phyloP scores from a whole-genome alignment of 164 flowering plant species.

The Aristolochia contorta region DNA sequence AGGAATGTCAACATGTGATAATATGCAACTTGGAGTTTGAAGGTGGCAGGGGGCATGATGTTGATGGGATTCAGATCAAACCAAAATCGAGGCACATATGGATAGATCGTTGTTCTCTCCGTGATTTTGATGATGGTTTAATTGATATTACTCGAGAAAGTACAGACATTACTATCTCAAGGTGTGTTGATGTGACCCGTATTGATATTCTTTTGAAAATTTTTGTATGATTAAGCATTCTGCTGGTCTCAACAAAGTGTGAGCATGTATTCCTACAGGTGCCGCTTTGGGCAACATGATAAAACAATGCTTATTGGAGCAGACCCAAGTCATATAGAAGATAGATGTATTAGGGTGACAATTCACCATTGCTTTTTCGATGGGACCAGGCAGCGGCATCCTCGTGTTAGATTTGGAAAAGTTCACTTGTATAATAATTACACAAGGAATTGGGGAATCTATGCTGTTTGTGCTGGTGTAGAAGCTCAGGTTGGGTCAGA shows the following conservation, averaged over 20 bases:
- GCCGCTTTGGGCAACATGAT: constrained; percentile 61
- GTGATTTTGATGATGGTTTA: constrained; percentile 74
- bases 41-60: constrained; percentile 80
- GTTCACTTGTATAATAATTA: constrained; percentile 84
- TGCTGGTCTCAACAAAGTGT: no score
- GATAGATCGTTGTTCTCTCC: constrained; percentile 87
- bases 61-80: constrained; percentile 78
- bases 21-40: constrained; percentile 79
- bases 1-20: constrained; percentile 78
- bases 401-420: constrained; percentile 78
- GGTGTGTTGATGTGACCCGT: constrained; percentile 22
- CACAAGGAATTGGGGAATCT: constrained; percentile 81
- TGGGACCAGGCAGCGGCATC: constrained; percentile 79
- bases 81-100: constrained; percentile 82
- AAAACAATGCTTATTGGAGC: constrained; percentile 86
- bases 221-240: not conserved
- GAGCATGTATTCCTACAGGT: constrained; percentile 25
- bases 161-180: constrained; percentile 74
- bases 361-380: constrained; percentile 87
- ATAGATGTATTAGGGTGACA: constrained; percentile 71
- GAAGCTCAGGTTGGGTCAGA: constrained; percentile 55
- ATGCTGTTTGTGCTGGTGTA: constrained; percentile 89
- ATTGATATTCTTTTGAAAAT: not conserved
- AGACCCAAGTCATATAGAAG: constrained; percentile 52
- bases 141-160: constrained; percentile 76